Base-by-base conservation (phyloP, 2,329 filamentous ascomycete species). In the Epichloe aotearoae region DNA sequence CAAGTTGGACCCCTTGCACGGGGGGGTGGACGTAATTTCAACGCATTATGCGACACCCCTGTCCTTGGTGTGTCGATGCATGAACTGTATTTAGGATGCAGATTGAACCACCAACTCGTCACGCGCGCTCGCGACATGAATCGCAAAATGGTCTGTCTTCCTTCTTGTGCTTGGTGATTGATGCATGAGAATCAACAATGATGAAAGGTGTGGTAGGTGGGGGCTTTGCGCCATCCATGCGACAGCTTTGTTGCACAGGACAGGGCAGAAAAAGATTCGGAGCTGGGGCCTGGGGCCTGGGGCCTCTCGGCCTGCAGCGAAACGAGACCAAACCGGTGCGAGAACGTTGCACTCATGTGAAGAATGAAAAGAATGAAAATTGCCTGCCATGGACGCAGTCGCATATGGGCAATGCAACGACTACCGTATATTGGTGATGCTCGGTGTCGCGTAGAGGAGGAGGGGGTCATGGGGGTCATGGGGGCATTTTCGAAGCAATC, bases 401-500 rank as follows among this genome's bases (percentile, higher is more conserved):
- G 14, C 17, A 4, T 42, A 19, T 15, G 14, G 40, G 19, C 19
- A 14, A 20, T 11, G 23, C 20, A 23, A 42, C 12, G 11, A 19
- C 10, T 10, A 11, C 11, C 4, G n/a, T 11, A 41, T 15, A 19
- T 19, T 23, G 40, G 26, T 10, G 26, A 44, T 44, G 41, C 23
- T 44, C 12, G 3, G 6, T 44, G 20, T 30, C 23, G 41, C 41
- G 15, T 11, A 26, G 23, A 26, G 10, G 15, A 10, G 5, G 14
- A 26, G 14, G 12, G 11, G 7, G 17, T 20, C 3, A 19, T 19
- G 19, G 23, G 5, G 23, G 17, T 4, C 4, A 38, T 56, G 53
- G 57, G 53, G 56, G 54, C 46, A 52, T 54, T 57, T 17, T 56
- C 57, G 55, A 55, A 52, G 50, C 20, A 39, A 47, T 47, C 23